phyloP scores from a whole-genome alignment of 176 grass and related monocot species.

The Oryza coarctata region DNA sequence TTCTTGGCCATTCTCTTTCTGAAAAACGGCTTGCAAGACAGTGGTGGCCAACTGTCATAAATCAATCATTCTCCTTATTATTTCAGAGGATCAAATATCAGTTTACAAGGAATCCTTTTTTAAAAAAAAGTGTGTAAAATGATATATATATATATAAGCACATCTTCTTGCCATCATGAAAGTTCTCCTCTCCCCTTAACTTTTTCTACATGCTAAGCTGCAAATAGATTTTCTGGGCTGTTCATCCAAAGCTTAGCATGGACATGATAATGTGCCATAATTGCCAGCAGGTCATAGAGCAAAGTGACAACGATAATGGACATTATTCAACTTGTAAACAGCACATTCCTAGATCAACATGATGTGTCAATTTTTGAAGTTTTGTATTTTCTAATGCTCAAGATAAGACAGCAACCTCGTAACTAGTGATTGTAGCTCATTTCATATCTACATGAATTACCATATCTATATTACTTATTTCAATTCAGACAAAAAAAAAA shows the following conservation, averaged over 20 bases:
- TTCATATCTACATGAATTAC: too few species aligned
- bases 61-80: too few species aligned
- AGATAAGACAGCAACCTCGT: not conserved
- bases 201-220: conserved; percentile 25
- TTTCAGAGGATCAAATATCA: too few species aligned
- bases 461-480: too few species aligned
- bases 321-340: conserved; percentile 32
- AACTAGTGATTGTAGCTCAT: too few species aligned
- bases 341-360: conserved; percentile 16
- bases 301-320: conserved; percentile 34
- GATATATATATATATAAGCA: not conserved
- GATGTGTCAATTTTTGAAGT: not conserved
- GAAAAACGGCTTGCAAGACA: not conserved
- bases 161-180: conserved; percentile 20
- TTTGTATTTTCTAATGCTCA: not conserved
- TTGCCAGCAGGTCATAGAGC: conserved; percentile 38
- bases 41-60: not conserved
- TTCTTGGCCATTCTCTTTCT: not conserved
- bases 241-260: conserved; percentile 15
- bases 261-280: conserved; percentile 37
- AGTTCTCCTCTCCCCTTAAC: conserved; percentile 16
- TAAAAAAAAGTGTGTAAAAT: too few species aligned
- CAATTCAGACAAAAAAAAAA: too few species aligned
- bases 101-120: too few species aligned
- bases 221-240: conserved; percentile 24